Evolutionary conservation across 441 rosid genomes (phyloP), one percentile per base, ranked within the genome.

Genomic region (Pelargonium citronellum): DNA sequence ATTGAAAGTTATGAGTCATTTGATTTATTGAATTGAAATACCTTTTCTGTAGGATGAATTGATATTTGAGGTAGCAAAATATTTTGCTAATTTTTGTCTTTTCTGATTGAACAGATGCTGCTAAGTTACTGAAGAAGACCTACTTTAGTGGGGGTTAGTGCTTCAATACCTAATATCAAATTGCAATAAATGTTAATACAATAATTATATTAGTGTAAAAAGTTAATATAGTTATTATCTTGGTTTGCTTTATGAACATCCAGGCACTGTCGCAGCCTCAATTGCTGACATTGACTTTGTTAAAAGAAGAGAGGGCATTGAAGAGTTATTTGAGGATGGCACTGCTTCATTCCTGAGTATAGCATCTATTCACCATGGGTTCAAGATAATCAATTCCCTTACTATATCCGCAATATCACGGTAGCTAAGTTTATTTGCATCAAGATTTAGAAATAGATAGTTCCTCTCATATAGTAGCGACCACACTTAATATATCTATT

Each of bases 271-370:
- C 72, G 87, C 90, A 74, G 94, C 96, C 41, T 79, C 96, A 64
- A 87, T 90, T 83, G 97, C 99, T 74, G 99, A 94, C 73, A 65
- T 85, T 81, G 99, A 94, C 82, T 94, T 94, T 82, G 94, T 94
- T 63, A 94, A 81, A 82, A 87, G 95, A 81, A 89, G 99, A 82
- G 91, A 89, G 76, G 81, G 74, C 71, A 78, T 89, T 74, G 97
- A 94, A 71, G 98, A 90, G 79, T 85, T 77, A 73, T 90, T 94
- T 60, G 99, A 94, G 85, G 97, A 94, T 81, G 99, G 99, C 39
- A 88, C 96, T 69, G 71, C 76, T 79, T 86, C 99, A 61, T 94
- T 91, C 83, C 80, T 94, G 79, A 86, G 91, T 84, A 87, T 94
- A 83, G 87, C 94, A 80, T 89, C 97, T 55, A 71, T 94, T 49